A percentile compares a stretch with the other conserved stretches of the same genome.
Evolutionary conservation across 2,329 filamentous ascomycete species (phyloP).

Genomic region (Byssochlamys sp.): DNA sequence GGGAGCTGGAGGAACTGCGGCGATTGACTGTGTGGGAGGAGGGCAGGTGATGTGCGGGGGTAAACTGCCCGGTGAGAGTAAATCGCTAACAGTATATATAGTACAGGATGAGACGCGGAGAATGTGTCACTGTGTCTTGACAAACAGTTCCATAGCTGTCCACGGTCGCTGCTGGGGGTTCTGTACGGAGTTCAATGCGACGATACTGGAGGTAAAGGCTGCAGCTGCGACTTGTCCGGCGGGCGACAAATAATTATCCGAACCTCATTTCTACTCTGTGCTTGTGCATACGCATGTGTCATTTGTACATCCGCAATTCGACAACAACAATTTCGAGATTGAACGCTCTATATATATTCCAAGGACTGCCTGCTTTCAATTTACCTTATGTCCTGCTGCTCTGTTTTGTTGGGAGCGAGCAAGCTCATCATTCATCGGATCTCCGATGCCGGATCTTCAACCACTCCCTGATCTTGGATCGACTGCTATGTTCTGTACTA

Average conservation of each 20-base stretch:
- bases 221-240: not conserved
- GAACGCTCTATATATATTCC: not conserved
- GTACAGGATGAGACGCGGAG: not conserved
- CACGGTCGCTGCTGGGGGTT: not conserved
- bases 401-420: not conserved
- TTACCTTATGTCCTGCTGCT: not conserved
- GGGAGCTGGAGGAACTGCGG: conserved; percentile 10
- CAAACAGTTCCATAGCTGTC: not conserved
- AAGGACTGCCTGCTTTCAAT: not conserved
- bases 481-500: not conserved
- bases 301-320: not conserved
- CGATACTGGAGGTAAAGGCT: not conserved
- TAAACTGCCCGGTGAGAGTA: conserved; percentile 9
- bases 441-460: not conserved
- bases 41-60: conserved; percentile 28
- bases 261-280: not conserved
- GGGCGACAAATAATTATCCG: conserved; percentile 9
- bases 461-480: not conserved
- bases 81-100: conserved; percentile 4
- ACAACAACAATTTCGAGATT: not conserved
- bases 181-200: not conserved
- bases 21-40: conserved; percentile 22
- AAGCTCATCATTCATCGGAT: not conserved
- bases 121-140: not conserved
- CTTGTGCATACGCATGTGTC: not conserved